phyloP scores from a whole-genome alignment of 1,284 basidiomycete genomes.

The Fomitopsis schrenkii region DNA sequence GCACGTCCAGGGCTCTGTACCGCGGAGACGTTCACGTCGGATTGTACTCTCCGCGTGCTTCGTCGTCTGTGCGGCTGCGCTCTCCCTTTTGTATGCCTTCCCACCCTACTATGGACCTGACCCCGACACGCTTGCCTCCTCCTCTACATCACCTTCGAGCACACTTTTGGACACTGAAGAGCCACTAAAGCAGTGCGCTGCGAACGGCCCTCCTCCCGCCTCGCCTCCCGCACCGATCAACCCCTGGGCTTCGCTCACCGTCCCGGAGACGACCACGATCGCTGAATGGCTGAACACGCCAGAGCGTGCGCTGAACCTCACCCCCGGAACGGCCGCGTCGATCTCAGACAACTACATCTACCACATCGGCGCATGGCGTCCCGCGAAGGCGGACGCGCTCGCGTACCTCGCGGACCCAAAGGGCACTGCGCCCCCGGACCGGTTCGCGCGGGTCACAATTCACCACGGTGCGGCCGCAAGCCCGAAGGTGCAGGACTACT shows the following conservation, averaged over 20 bases:
- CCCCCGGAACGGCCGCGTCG: slow-evolving; percentile 25
- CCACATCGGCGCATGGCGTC: slow-evolving; percentile 46
- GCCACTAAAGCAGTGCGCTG: slow-evolving; percentile 29
- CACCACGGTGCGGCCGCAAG: slow-evolving; percentile 42
- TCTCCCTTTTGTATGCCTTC: slow-evolving; percentile 19
- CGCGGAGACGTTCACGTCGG: slow-evolving; percentile 8
- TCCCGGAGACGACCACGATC: slow-evolving; percentile 41
- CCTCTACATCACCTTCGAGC: background rate
- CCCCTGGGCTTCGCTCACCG: slow-evolving; percentile 43
- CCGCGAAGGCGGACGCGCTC: slow-evolving; percentile 46
- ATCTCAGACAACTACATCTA: slow-evolving; percentile 46
- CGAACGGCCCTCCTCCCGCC: slow-evolving; percentile 29
- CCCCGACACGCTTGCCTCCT: background rate
- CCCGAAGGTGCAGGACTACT: slow-evolving; percentile 47
- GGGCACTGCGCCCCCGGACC: slow-evolving; percentile 24
- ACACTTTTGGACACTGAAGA: slow-evolving; percentile 1
- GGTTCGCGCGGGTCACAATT: slow-evolving; percentile 45
- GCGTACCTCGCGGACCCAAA: slow-evolving; percentile 38
- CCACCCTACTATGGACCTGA: slow-evolving; percentile 11
- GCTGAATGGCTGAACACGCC: slow-evolving; percentile 43
- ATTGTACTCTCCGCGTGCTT: slow-evolving; percentile 12
- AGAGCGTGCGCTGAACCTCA: slow-evolving; percentile 45
- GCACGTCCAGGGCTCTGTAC: background rate
- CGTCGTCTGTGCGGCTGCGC: slow-evolving; percentile 13
- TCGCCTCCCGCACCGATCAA: slow-evolving; percentile 40